These are phyloP conservation scores for Colletotrichum gloeosporioides DNA, from an alignment of 2,329 filamentous ascomycete genomes.

Conservation along the genomic window DNA sequence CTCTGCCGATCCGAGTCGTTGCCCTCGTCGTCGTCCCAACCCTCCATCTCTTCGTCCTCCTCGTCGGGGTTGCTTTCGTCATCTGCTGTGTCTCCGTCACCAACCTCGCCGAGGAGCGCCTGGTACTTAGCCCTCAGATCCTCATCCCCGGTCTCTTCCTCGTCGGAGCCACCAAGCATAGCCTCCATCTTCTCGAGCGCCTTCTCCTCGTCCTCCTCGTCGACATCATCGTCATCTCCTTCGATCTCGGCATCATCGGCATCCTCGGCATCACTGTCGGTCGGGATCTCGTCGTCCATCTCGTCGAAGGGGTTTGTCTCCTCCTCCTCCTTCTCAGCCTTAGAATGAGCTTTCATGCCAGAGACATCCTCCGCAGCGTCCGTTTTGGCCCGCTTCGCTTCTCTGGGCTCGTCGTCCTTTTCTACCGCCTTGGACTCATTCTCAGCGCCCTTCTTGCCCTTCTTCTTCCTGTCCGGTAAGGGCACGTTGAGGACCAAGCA, in stretches of 20 bases:
- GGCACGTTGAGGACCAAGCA: conserved; percentile 55
- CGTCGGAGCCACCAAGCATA: conserved; percentile 49
- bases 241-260: conserved; percentile 20
- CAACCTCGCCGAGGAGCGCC: conserved; percentile 48
- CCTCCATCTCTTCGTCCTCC: conserved; percentile 33
- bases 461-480: conserved; percentile 49
- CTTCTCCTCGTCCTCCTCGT: conserved; percentile 36
- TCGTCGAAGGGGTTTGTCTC: conserved; percentile 28
- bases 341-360: conserved; percentile 26
- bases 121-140: conserved; percentile 50
- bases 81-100: conserved; percentile 40
- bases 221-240: conserved; percentile 34
- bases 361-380: conserved; percentile 25
- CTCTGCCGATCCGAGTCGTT: conserved; percentile 27
- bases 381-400: conserved; percentile 30
- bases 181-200: conserved; percentile 49
- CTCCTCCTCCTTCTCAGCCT: conserved; percentile 35
- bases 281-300: conserved; percentile 22
- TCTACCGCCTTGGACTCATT: conserved; percentile 34
- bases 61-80: conserved; percentile 37
- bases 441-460: conserved; percentile 35
- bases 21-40: conserved; percentile 29
- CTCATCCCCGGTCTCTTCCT: conserved; percentile 42
- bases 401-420: conserved; percentile 34
- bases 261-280: conserved; percentile 15